These are phyloP conservation scores for Bipolaris bicolor DNA, from an alignment of 2,329 filamentous ascomycete genomes.

Conservation along the genomic window DNA sequence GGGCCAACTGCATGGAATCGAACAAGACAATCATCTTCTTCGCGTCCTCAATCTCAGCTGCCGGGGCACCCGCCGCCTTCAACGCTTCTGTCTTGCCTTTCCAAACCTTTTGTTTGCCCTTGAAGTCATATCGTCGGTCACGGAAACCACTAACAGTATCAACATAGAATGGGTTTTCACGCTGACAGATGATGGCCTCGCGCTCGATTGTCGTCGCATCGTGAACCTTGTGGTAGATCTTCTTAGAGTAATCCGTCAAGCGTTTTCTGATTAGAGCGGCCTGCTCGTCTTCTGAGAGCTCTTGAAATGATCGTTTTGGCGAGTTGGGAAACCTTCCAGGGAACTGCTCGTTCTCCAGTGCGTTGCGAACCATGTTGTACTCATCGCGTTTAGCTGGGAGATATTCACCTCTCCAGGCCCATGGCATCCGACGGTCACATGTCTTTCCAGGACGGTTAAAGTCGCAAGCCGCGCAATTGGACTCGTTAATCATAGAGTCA, in stretches of 20 bases:
- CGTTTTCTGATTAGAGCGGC: constrained; percentile 81
- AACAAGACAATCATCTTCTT: constrained; percentile 99
- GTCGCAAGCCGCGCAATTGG: constrained; percentile 95
- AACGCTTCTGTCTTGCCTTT: constrained; percentile 92
- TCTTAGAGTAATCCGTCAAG: constrained; percentile 91
- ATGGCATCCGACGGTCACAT: constrained; percentile 91
- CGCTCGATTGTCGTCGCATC: constrained; percentile 90
- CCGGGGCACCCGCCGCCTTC: constrained; percentile 78
- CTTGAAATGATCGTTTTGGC: constrained; percentile 76
- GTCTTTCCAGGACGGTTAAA: constrained; percentile 98
- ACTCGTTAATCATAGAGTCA: constrained; percentile 98
- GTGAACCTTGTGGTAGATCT: constrained; percentile 99
- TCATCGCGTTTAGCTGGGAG: constrained; percentile 94
- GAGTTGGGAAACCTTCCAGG: constrained; percentile 77
- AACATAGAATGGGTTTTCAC: constrained; percentile 98
- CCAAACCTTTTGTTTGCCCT: constrained; percentile 97
- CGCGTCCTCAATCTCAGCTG: constrained; percentile 82
- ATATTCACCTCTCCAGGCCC: constrained; percentile 98
- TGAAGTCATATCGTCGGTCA: constrained; percentile 97
- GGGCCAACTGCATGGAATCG: constrained; percentile 93
- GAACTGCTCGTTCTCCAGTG: constrained; percentile 90
- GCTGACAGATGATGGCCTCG: constrained; percentile 97
- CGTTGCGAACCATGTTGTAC: constrained; percentile 98
- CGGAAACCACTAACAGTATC: constrained; percentile 95
- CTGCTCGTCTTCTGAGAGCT: constrained; percentile 82